Conservation (phyloP, 306 rosid genomes). For the Astragalus glycyphyllos region DNA sequence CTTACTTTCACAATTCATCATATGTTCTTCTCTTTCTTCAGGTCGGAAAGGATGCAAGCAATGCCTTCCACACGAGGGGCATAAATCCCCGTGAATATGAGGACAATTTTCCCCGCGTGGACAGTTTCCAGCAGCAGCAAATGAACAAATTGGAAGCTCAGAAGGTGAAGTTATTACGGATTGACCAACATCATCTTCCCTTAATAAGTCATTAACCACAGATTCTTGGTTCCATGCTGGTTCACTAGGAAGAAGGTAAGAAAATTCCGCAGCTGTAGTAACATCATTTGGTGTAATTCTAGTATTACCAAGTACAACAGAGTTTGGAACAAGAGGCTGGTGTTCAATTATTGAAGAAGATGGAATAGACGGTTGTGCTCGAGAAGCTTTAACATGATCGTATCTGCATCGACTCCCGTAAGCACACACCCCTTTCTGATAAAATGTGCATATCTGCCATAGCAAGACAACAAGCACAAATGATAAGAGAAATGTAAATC, state of each 20-base stretch:
- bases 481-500: slow-evolving; percentile 30
- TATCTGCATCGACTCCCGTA: slow-evolving; percentile 98
- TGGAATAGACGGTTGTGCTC: slow-evolving; percentile 52
- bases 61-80: slow-evolving; percentile 83
- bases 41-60: slow-evolving; percentile 92
- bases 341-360: slow-evolving; percentile 64
- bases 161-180: slow-evolving; percentile 54
- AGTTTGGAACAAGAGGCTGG: slow-evolving; percentile 50
- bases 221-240: slow-evolving; percentile 65
- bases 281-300: slow-evolving; percentile 49
- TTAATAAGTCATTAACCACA: slow-evolving; percentile 45
- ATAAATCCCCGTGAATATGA: slow-evolving; percentile 87
- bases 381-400: slow-evolving; percentile 84
- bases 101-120: slow-evolving; percentile 91
- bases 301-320: slow-evolving; percentile 47
- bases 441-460: slow-evolving; percentile 83
- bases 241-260: slow-evolving; percentile 52
- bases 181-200: slow-evolving; percentile 55
- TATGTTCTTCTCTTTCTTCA: slow-evolving; percentile 88
- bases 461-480: slow-evolving; percentile 34
- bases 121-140: slow-evolving; percentile 94
- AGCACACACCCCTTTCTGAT: slow-evolving; percentile 88
- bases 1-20: slow-evolving; percentile 69
- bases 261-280: slow-evolving; percentile 52
- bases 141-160: slow-evolving; percentile 84